Evolutionary conservation across 257 asterid genomes (phyloP).

Genomic region (Mentha longifolia): DNA sequence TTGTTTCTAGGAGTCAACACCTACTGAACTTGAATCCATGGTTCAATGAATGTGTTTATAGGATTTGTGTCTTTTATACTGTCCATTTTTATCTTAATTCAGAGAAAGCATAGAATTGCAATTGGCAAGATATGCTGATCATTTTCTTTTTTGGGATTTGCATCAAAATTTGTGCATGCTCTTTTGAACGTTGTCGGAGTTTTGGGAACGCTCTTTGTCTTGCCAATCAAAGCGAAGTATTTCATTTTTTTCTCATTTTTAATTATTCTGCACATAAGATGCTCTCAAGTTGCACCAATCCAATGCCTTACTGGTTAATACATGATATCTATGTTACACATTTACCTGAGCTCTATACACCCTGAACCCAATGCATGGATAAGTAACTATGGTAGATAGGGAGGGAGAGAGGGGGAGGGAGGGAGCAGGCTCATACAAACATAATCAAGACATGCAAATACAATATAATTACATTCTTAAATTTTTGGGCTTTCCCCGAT

Average conservation of each 20-base stretch:
- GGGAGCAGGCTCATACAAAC: too few relatives aligned
- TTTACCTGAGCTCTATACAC: constrained; percentile 12
- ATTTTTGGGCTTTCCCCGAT: constrained; percentile 3
- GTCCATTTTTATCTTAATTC: constrained; percentile 20
- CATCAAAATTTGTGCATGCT: constrained; percentile 12
- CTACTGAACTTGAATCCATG: background rate
- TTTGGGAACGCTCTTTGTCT: constrained; percentile 21
- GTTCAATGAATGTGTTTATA: background rate
- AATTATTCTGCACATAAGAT: constrained; percentile 16
- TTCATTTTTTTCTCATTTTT: background rate
- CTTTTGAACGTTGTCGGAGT: constrained; percentile 12
- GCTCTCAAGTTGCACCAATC: constrained; percentile 21
- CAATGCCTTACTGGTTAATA: constrained; percentile 19
- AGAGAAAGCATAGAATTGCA: constrained; percentile 21
- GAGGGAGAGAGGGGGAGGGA: too few relatives aligned
- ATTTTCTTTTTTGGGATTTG: constrained; percentile 14
- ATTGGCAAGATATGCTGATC: constrained; percentile 3
- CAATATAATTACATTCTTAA: constrained; percentile 22
- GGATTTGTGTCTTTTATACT: constrained; percentile 4
- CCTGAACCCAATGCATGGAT: constrained; percentile 15
- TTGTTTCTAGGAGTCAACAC: constrained; percentile 13
- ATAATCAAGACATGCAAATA: constrained; percentile 12
- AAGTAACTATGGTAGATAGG: too few relatives aligned
- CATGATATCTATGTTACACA: background rate
- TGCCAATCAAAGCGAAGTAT: constrained; percentile 5